These are phyloP conservation scores for Lentinula edodes DNA, from an alignment of 768 basidiomycete genomes.

Conservation along the genomic window DNA sequence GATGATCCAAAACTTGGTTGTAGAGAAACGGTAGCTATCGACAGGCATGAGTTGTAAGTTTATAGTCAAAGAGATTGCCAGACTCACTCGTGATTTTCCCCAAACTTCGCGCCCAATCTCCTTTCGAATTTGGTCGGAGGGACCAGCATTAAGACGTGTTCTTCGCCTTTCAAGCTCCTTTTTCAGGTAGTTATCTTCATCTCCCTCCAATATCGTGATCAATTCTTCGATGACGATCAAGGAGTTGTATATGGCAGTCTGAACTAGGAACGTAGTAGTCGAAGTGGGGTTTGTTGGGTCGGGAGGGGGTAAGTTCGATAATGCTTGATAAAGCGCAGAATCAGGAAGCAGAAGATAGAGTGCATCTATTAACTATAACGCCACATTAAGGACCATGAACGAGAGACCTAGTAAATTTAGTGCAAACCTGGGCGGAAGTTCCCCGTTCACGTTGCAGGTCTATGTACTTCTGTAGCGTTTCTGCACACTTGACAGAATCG, in stretches of 20 bases:
- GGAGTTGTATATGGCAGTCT: slow-evolving; percentile 61
- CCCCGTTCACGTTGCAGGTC: slow-evolving; percentile 57
- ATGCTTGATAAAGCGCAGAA: slow-evolving; percentile 54
- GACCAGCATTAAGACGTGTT: slow-evolving; percentile 65
- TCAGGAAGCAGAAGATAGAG: slow-evolving; percentile 71
- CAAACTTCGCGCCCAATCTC: slow-evolving; percentile 67
- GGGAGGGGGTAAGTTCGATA: slow-evolving; percentile 66
- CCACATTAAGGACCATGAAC: slow-evolving; percentile 1
- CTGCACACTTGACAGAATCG: slow-evolving; percentile 77
- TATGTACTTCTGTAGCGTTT: slow-evolving; percentile 73
- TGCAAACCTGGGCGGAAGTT: slow-evolving; percentile 49
- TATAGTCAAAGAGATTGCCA: not conserved
- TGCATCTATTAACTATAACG: slow-evolving; percentile 54
- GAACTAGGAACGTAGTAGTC: slow-evolving; percentile 51
- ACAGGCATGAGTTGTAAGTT: slow-evolving; percentile 9
- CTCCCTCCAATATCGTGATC: slow-evolving; percentile 51
- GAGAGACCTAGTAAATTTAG: not conserved
- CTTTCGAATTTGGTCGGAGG: slow-evolving; percentile 50
- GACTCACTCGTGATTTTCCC: slow-evolving; percentile 50
- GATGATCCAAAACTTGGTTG: slow-evolving; percentile 76
- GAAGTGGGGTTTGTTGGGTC: slow-evolving; percentile 70
- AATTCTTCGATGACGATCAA: slow-evolving; percentile 74
- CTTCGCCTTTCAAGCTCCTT: slow-evolving; percentile 76
- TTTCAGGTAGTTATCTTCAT: slow-evolving; percentile 52
- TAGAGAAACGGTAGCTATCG: slow-evolving; percentile 69